phyloP scores from a whole-genome alignment of 2,329 filamentous ascomycete genomes.

The Colletotrichum shisoi region DNA sequence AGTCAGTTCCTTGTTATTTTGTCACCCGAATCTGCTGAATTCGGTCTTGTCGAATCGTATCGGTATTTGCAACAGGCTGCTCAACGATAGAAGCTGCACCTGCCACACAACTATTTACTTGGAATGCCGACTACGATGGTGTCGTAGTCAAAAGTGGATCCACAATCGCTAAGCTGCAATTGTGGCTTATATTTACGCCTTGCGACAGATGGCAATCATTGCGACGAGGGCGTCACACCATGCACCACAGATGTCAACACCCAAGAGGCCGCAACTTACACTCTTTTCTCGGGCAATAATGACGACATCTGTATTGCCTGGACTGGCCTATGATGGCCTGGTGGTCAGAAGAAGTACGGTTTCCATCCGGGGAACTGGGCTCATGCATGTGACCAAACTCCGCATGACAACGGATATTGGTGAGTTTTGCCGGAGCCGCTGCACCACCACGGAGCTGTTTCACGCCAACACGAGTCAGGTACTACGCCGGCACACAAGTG shows the following conservation, averaged over 20 bases:
- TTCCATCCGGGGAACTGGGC: slow-evolving; percentile 43
- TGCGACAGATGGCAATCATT: slow-evolving; percentile 40
- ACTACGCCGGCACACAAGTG: no score
- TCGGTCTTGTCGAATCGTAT: not conserved
- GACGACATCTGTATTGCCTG: slow-evolving; percentile 44
- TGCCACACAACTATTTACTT: not conserved
- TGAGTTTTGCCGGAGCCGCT: not conserved
- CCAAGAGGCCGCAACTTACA: slow-evolving; percentile 41
- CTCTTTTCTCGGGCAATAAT: slow-evolving; percentile 44
- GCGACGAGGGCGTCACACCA: slow-evolving; percentile 40
- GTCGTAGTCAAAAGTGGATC: no score
- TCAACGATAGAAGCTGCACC: no score
- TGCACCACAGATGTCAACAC: slow-evolving; percentile 36
- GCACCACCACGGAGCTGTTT: slow-evolving; percentile 42
- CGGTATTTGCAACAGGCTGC: no score
- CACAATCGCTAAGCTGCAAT: no score
- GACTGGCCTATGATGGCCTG: slow-evolving; percentile 39
- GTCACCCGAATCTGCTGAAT: no score
- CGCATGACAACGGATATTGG: not conserved
- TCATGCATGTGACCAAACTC: slow-evolving; percentile 39
- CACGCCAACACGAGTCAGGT: slow-evolving; percentile 40
- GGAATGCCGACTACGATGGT: slow-evolving; percentile 30
- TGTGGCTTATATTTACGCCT: no score
- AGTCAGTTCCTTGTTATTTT: no score
- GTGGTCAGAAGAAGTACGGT: slow-evolving; percentile 41